These are phyloP conservation scores for Scytalidium sp. DNA, from an alignment of 2,329 filamentous ascomycete genomes.

Conservation along the genomic window DNA sequence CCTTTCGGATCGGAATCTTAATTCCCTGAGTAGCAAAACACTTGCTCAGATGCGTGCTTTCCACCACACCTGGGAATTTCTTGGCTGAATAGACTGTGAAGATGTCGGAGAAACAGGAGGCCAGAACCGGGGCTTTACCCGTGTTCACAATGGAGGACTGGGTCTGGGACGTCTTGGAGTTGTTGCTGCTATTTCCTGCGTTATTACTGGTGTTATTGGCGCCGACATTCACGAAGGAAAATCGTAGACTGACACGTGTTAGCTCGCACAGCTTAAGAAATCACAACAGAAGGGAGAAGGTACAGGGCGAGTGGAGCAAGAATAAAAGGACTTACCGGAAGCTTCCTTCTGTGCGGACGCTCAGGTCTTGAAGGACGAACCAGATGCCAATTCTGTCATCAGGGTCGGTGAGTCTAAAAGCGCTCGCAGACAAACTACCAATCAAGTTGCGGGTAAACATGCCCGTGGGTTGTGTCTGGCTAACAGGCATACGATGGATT, in stretches of 20 bases:
- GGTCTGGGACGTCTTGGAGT: constrained; percentile 24
- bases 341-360: constrained; percentile 85
- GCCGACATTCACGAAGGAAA: constrained; percentile 83
- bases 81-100: constrained; percentile 97
- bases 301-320: neutral
- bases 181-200: no score
- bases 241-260: constrained; percentile 47
- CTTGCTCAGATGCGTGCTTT: constrained; percentile 87
- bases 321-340: constrained; percentile 64
- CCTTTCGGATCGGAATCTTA: constrained; percentile 94
- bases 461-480: constrained; percentile 54
- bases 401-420: constrained; percentile 77
- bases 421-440: constrained; percentile 84
- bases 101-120: constrained; percentile 79
- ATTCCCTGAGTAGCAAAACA: constrained; percentile 91
- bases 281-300: neutral
- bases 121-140: constrained; percentile 76
- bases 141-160: constrained; percentile 59
- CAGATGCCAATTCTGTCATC: constrained; percentile 83
- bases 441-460: constrained; percentile 97
- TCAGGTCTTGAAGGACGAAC: constrained; percentile 95
- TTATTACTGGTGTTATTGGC: constrained; percentile 28
- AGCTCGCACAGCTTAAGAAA: constrained; percentile 3
- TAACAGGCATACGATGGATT: constrained; percentile 16
- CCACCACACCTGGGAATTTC: constrained; percentile 96